Evolutionary conservation across 805 yeast species (phyloP), one percentile per base, ranked within the genome.

Genomic region (Saccharomyces jurei): DNA sequence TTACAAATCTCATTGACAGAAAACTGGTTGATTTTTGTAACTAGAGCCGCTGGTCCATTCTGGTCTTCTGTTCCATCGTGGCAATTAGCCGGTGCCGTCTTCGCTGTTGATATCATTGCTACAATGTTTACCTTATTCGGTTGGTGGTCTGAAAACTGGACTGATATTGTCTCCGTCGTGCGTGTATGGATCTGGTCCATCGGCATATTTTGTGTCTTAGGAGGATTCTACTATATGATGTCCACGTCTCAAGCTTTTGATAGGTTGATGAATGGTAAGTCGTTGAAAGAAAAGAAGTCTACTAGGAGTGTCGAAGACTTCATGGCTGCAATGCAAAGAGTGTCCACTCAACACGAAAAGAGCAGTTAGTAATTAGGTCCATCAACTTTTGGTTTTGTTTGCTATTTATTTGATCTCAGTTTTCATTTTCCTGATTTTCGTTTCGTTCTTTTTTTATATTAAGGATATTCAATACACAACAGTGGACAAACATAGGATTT

Each of bases 111-210:
- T 77, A 76, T 89, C 80, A 77, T 90, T 68, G 96, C 97, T 64
- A 90, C 97, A 60, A 81, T 87, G 83, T 90, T 89, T 84, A 78
- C 89, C 69, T 76, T 89, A 71, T 90, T 89, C 84, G 97, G 97
- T 68, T 90, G 96, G 96, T 89, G 95, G 92, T 86, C 95, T 63
- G 96, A 88, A 77, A 90, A 90, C 84, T 89, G 94, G 90, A 90
- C 92, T 74, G 96, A 92, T 77, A 86, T 90, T 65, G 96, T 90
- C 66, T 84, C 97, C 55, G 95, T 90, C 72, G 91, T 86, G 74
- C 86, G 96, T 81, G 83, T 87, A 76, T 90, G 94, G 94, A 77
- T 90, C 72, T 89, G 88, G 89, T 89, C 97, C 60, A 86, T 90
- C 80, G 97, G 97, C 82, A 86, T 87, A 77, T 90, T 90, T 92